Conservation (phyloP, 2,329 filamentous ascomycete species). For the Talaromyces piceae region DNA sequence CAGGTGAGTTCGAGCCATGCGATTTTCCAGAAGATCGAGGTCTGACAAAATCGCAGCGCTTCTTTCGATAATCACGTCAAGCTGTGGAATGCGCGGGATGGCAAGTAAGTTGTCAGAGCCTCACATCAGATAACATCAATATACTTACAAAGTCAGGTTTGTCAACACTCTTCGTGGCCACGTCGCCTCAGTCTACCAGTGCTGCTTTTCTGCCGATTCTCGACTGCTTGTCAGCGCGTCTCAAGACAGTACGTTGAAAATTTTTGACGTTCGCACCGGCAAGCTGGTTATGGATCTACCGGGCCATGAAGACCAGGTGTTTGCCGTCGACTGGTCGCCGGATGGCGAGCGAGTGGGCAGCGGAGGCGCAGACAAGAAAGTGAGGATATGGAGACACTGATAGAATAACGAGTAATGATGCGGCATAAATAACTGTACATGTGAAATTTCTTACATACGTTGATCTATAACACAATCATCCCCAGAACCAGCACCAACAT, state of each 20-base stretch:
- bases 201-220: slow-evolving; percentile 85
- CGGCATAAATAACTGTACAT: background rate
- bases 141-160: slow-evolving; percentile 49
- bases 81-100: slow-evolving; percentile 73
- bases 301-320: slow-evolving; percentile 87
- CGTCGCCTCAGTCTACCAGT: slow-evolving; percentile 86
- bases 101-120: slow-evolving; percentile 35
- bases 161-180: slow-evolving; percentile 83
- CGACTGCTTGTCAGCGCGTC: slow-evolving; percentile 78
- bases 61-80: slow-evolving; percentile 95
- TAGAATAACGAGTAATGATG: background rate
- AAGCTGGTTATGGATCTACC: slow-evolving; percentile 79
- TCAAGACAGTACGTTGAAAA: slow-evolving; percentile 89
- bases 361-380: slow-evolving; percentile 82
- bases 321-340: slow-evolving; percentile 89
- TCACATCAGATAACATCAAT: background rate
- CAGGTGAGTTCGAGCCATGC: background rate
- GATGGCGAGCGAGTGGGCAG: slow-evolving; percentile 84
- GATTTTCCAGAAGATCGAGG: background rate
- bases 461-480: background rate
- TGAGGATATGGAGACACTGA: slow-evolving; percentile 58
- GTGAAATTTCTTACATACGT: background rate
- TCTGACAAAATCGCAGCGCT: slow-evolving; percentile 46
- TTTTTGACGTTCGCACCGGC: slow-evolving; percentile 82
- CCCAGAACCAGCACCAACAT: background rate